phyloP scores from a whole-genome alignment of 2,329 filamentous ascomycete genomes.

The Aspergillus brasiliensis region DNA sequence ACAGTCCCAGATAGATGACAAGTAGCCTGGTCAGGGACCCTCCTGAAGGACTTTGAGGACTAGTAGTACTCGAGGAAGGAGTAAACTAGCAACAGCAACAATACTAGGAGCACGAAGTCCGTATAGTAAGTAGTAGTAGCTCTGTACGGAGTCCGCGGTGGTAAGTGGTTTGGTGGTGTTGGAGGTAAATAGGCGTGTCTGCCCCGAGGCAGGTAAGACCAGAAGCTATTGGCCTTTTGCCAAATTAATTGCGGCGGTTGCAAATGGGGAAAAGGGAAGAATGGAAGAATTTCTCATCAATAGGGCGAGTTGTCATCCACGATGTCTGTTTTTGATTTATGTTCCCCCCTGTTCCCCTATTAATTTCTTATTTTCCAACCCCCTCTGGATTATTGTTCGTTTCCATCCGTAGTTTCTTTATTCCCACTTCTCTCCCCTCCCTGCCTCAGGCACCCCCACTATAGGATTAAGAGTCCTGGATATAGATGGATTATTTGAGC shows the following conservation, averaged over 20 bases:
- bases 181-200: background rate
- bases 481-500: too few relatives aligned
- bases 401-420: background rate
- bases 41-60: background rate
- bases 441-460: background rate
- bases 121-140: too few relatives aligned
- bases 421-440: background rate
- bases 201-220: background rate
- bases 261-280: background rate
- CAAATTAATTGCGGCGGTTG: background rate
- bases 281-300: background rate
- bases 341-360: too few relatives aligned
- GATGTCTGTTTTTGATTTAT: background rate
- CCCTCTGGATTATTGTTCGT: background rate
- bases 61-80: background rate
- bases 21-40: background rate
- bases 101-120: too few relatives aligned
- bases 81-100: background rate
- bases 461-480: too few relatives aligned
- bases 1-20: slow-evolving; percentile 13
- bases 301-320: slow-evolving; percentile 1
- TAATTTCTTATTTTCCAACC: background rate
- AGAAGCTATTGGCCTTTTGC: background rate
- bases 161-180: too few relatives aligned
- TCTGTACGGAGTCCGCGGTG: too few relatives aligned